Base-by-base conservation (phyloP, 495 filamentous ascomycete genomes). In the Aspergillus taichungensis region DNA sequence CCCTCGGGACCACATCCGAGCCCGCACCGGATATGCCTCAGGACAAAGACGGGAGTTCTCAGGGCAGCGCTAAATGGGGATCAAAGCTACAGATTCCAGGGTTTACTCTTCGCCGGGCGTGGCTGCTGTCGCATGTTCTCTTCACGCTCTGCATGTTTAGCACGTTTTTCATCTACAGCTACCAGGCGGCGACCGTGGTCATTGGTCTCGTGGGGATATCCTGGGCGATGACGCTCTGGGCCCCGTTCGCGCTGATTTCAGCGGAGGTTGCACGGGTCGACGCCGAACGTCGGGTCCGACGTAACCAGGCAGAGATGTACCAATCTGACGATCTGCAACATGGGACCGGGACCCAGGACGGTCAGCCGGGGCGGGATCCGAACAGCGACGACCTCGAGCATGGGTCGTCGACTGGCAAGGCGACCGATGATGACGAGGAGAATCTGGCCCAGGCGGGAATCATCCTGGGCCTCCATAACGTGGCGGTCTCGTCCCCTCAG, bases 211-310 rank as follows among this genome's bases (percentile, higher is more conserved):
- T 94, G 47, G 89, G 89, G 12, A 79, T 95, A 44, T 84, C 82
- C 9, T 95, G 89, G 89, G 87, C 89, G 14, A 65, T 95, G 40
- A 87, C 88, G 13, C 73, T 89, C 29, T 95, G 89, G 89, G 89
- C 87, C 0, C 89, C 89, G 0, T 95, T 90, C 70, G 88, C 89
- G 31, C 81, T 95, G 50, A 94, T 95, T 55, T 84, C 83, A 39
- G 83, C 85, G 30, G 89, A 95, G 64, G 86, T 95, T 34, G 79
- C 79, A 39, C 82, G 82, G 42, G 79, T 86, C 29, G 85, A 94
- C 55, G 77, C 82, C 38, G 68, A 83, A 13, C 73, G 80, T 39
- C 81, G 84, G 13, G 63, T 73, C 13, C 71, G 68, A 34, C 64
- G 71, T 11, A 69, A 57, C 10, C 63, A 62, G 18, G 42, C 64